Conservation (phyloP, 2,329 filamentous ascomycete species). For the Pseudocercospora fuligena region DNA sequence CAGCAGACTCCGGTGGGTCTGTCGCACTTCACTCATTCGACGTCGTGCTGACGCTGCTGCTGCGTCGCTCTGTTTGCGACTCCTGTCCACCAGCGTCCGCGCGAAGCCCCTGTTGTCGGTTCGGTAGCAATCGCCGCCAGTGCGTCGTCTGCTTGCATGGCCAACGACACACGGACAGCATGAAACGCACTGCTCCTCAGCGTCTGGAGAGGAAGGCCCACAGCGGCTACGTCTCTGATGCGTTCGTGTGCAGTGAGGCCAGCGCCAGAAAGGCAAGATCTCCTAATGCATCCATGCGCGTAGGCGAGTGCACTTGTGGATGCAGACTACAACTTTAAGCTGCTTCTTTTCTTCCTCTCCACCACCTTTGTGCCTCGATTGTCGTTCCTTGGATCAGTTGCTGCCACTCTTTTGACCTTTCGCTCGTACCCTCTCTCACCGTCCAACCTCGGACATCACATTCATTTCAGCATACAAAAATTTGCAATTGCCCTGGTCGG, state of each 20-base stretch:
- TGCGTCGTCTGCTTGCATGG: conserved; percentile 21
- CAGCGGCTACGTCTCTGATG: conserved; percentile 19
- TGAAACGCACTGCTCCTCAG: conserved; percentile 19
- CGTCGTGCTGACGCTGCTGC: not conserved
- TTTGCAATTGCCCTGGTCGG: conserved; percentile 50
- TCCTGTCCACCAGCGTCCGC: not conserved
- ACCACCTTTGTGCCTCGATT: conserved; percentile 27
- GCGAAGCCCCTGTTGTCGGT: not conserved
- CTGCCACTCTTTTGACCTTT: conserved; percentile 44
- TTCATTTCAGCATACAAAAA: conserved; percentile 35
- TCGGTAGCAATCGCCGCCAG: not conserved
- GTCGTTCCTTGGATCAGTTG: conserved; percentile 34
- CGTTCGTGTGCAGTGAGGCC: conserved; percentile 11
- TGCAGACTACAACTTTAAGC: conserved; percentile 16
- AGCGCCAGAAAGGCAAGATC: conserved; percentile 16
- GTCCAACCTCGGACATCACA: conserved; percentile 43
- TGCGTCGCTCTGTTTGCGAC: not conserved
- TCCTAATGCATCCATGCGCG: conserved; percentile 22
- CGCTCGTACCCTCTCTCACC: conserved; percentile 46
- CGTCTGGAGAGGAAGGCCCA: conserved; percentile 19
- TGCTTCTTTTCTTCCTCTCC: conserved; percentile 16
- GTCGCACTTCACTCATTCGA: not conserved
- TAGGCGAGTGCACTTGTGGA: conserved; percentile 13
- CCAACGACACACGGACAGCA: conserved; percentile 19
- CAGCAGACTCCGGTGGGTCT: not conserved